Evolutionary conservation across 352 stramenopile species (phyloP).

Genomic region (Phytophthora pini): DNA sequence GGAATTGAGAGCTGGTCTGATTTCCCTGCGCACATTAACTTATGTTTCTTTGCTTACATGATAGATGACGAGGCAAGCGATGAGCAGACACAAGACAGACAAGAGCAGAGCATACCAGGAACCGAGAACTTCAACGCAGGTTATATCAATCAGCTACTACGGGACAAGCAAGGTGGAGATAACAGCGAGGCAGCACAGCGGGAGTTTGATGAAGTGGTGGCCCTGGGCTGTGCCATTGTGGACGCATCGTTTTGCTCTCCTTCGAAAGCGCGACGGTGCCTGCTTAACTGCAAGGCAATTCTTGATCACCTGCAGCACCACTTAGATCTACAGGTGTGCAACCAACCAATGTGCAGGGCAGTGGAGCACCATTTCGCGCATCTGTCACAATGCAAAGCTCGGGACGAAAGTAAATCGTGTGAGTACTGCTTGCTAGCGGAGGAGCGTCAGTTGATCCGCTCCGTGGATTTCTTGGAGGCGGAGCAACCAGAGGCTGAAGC

Average conservation of each 20-base stretch:
- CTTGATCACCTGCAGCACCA: slow-evolving; percentile 70
- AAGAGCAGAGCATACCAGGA: slow-evolving; percentile 24
- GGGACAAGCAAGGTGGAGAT: slow-evolving; percentile 25
- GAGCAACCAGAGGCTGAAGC: slow-evolving; percentile 60
- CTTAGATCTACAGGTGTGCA: slow-evolving; percentile 59
- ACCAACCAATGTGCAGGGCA: slow-evolving; percentile 54
- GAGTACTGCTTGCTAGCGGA: slow-evolving; percentile 67
- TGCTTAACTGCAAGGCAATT: slow-evolving; percentile 63
- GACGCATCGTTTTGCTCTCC: slow-evolving; percentile 67
- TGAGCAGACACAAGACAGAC: slow-evolving; percentile 7
- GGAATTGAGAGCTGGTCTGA: neutral
- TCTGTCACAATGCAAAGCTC: slow-evolving; percentile 54
- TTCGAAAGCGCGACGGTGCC: slow-evolving; percentile 52
- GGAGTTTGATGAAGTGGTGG: slow-evolving; percentile 50
- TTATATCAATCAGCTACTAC: slow-evolving; percentile 45
- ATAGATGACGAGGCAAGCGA: slow-evolving; percentile 12
- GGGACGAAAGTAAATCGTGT: slow-evolving; percentile 37
- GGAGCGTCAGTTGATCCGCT: slow-evolving; percentile 54
- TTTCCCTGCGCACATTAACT: neutral
- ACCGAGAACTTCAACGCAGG: slow-evolving; percentile 30
- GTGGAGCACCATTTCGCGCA: slow-evolving; percentile 72
- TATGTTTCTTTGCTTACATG: slow-evolving; percentile 10
- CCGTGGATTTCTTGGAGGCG: slow-evolving; percentile 55
- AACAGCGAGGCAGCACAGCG: slow-evolving; percentile 23
- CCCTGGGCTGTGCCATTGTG: slow-evolving; percentile 60